Percentiles rank a stretch among this genome's conserved stretches.
phyloP scores from a whole-genome alignment of 805 yeast species.

The Torulaspora microellipsoides region DNA sequence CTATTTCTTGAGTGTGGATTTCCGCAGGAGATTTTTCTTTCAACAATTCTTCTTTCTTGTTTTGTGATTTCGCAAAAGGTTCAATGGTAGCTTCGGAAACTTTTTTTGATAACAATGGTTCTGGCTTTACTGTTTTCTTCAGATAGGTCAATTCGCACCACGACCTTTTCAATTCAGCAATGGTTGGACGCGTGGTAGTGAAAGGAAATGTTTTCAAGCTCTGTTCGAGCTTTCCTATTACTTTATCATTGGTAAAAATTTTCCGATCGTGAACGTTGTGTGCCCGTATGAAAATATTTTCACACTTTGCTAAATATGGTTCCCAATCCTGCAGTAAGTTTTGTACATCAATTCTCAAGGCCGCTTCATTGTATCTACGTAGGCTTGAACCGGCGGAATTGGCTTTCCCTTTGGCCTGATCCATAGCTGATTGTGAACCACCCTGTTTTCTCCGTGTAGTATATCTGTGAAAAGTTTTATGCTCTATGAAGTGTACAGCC shows the following conservation, averaged over 20 bases:
- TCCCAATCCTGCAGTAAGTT: slow-evolving; percentile 66
- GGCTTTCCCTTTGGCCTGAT: slow-evolving; percentile 90
- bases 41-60: slow-evolving; percentile 5
- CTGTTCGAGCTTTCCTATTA: slow-evolving; percentile 48
- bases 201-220: slow-evolving; percentile 76
- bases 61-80: slow-evolving; percentile 2
- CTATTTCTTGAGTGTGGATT: slow-evolving; percentile 52
- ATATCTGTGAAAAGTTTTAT: slow-evolving; percentile 88
- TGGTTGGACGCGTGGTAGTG: slow-evolving; percentile 83
- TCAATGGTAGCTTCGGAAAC: slow-evolving; percentile 15
- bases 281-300: slow-evolving; percentile 73
- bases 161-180: slow-evolving; percentile 70
- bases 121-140: slow-evolving; percentile 51
- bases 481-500: slow-evolving; percentile 60
- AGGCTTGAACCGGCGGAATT: slow-evolving; percentile 91
- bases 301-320: slow-evolving; percentile 52
- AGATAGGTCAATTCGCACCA: slow-evolving; percentile 76
- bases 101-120: slow-evolving; percentile 35
- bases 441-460: slow-evolving; percentile 97
- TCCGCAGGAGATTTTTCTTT: slow-evolving; percentile 38
- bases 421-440: slow-evolving; percentile 91
- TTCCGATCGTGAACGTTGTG: slow-evolving; percentile 65
- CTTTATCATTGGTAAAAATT: slow-evolving; percentile 58
- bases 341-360: slow-evolving; percentile 72
- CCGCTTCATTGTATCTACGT: slow-evolving; percentile 86